Base-by-base conservation (phyloP, 1,284 basidiomycete species). In the Exsudoporus floridanus region DNA sequence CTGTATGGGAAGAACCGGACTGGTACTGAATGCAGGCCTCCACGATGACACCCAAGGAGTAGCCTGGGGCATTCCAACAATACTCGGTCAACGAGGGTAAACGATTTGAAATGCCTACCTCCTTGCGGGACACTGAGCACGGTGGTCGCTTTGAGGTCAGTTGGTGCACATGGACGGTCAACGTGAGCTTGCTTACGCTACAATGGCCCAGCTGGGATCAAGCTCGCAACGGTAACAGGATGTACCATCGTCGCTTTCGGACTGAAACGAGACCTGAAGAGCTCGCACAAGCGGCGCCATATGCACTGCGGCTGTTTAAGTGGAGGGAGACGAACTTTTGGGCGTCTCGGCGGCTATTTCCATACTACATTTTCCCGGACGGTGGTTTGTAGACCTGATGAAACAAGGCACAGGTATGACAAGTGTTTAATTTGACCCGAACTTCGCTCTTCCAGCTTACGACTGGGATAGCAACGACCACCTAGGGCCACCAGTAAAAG, bases 1-100 rank as follows among this genome's bases (percentile, higher is more conserved):
- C 83, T 18, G 64, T 67, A 60, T 84, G 82, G 10, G 59, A 28
- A 3, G 78, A 76, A 7, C 53, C 47, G 2, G 73, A 64, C 64
- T 86, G 83, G 47, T 78, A 65, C 51, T 76, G 70, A 9, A 80
- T 73, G 49, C 77, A 80, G 16, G 83, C 77, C 33, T 84, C 74
- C 0, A 86, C 53, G 18, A 82, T 66, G 33, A 82, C 65, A 2
- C 77, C 80, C 14, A 87, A 69, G 19, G 79, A 69, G 59, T 84
- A 86, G 19, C 84, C 84, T 85, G 53, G 1, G 16, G 6, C 1
- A 19, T 39, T 54, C 35, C 31, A 39, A 40, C 5, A 2, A 31
- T 14, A 27, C 1, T 53, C 19, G 39, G 28, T 57, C 44, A 35
- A 35, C 3, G 47, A 12, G 0, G 18, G 13, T 13, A 31, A 28